Evolutionary conservation across 768 basidiomycete species (phyloP).

Genomic region (Podaxis rugospora): DNA sequence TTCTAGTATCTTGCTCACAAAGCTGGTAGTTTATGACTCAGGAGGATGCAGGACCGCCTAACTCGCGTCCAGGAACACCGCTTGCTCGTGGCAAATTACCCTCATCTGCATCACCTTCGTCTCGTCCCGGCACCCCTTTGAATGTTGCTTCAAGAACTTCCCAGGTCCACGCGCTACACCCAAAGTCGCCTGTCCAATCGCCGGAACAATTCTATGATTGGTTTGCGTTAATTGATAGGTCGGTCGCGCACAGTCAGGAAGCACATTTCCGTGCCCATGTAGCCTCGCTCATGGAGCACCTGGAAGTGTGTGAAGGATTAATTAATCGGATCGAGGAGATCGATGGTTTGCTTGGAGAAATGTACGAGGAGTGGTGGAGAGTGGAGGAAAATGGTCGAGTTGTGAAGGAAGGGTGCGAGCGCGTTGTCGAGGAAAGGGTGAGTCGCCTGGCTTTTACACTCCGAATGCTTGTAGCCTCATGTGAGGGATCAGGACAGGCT

Average conservation of each 20-base stretch:
- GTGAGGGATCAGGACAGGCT: slow-evolving; percentile 57
- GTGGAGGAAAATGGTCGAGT: slow-evolving; percentile 94
- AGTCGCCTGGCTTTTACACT: slow-evolving; percentile 21
- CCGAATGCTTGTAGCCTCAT: background rate
- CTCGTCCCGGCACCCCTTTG: slow-evolving; percentile 43
- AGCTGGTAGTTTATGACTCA: slow-evolving; percentile 22
- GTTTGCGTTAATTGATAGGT: slow-evolving; percentile 85
- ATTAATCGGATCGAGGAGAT: slow-evolving; percentile 70
- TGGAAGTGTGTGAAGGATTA: slow-evolving; percentile 73
- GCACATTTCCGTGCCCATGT: slow-evolving; percentile 87
- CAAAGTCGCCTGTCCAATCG: slow-evolving; percentile 76
- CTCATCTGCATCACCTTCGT: slow-evolving; percentile 11
- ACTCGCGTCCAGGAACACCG: slow-evolving; percentile 40
- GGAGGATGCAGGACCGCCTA: slow-evolving; percentile 14
- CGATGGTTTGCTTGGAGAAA: slow-evolving; percentile 68
- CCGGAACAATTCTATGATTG: slow-evolving; percentile 98
- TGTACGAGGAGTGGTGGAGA: slow-evolving; percentile 80
- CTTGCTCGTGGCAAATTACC: slow-evolving; percentile 13
- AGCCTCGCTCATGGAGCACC: slow-evolving; percentile 67
- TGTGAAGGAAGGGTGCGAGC: slow-evolving; percentile 88
- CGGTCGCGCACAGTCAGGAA: slow-evolving; percentile 91
- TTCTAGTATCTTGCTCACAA: slow-evolving; percentile 5
- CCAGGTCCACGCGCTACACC: slow-evolving; percentile 56
- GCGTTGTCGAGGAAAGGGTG: slow-evolving; percentile 85
- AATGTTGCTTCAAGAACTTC: background rate